phyloP scores from a whole-genome alignment of 306 rosid genomes.

The Vicia sativa region DNA sequence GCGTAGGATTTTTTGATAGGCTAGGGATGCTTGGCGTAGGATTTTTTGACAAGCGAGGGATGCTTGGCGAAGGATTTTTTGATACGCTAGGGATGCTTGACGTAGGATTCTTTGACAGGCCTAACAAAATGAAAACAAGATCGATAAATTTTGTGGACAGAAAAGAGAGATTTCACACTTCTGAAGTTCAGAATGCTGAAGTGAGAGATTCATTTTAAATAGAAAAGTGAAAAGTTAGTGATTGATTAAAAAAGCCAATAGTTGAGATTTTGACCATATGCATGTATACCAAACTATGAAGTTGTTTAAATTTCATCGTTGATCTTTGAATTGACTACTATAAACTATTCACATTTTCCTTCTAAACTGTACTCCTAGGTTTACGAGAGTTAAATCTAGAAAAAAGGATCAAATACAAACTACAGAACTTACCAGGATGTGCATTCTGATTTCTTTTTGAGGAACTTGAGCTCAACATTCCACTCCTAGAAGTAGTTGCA shows the following conservation, averaged over 20 bases:
- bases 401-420: slow-evolving; percentile 15
- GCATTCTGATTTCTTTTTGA: slow-evolving; percentile 60
- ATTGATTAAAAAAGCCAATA: not conserved
- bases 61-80: too few species aligned
- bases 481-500: slow-evolving; percentile 49
- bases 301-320: not conserved
- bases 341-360: not conserved
- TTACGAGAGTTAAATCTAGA: not conserved
- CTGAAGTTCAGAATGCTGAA: not conserved
- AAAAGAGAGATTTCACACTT: slow-evolving; percentile 7
- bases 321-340: not conserved
- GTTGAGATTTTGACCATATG: not conserved
- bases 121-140: slow-evolving; percentile 38
- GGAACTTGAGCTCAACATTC: slow-evolving; percentile 39
- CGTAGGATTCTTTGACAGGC: slow-evolving; percentile 27
- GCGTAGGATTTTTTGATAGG: too few species aligned
- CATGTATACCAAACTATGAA: slow-evolving; percentile 11
- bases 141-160: slow-evolving; percentile 10
- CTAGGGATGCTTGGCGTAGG: too few species aligned
- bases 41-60: too few species aligned
- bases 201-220: not conserved
- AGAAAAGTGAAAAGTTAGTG: not conserved
- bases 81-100: slow-evolving; percentile 35
- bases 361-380: not conserved
- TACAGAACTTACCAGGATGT: slow-evolving; percentile 51